Base-by-base conservation (phyloP, 345 rosid genomes). In the Aegle marmelos region DNA sequence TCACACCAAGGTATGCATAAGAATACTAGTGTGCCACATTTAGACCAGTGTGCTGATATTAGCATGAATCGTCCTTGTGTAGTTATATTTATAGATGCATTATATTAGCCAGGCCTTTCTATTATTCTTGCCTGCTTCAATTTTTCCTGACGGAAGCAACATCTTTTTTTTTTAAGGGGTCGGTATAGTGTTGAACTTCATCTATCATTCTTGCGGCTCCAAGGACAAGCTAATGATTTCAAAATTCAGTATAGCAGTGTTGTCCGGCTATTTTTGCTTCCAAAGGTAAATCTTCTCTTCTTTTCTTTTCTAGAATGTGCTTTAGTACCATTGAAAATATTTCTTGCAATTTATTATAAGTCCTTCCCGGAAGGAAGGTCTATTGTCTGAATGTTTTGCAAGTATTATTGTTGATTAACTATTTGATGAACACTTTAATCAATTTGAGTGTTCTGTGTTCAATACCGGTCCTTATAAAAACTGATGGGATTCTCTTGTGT, bases 221-320 rank as follows among this genome's bases (percentile, higher is more conserved):
- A 88, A 89, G 99, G 98, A 73, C 98, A 92, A 88, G 99, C 98
- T 74, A 96, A 96, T 82, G 99, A 96, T 87, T 96, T 96, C 86
- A 94, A 96, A 87, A 94, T 96, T 81, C 99, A 96, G 85, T 94
- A 94, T 81, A 94, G 98, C 86, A 96, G 98, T 73, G 98, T 94
- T 81, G 97, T 96, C 81, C 97, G 99, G 53, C 80, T 96, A 74
- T 96, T 96, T 87, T 87, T 96, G 82, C 99, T 96, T 67, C 99
- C 99, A 16, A 96, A 92, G 98, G 98, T 94, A 62, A 63, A 59
- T 66, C 34, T 69, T 72, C 39, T 67, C 57, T 50, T 36, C 28
- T 1, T 39, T 6, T 78, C 13, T 62, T 8, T 27, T 24, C 34
- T 54, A 22, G 70, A 70, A 36, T 67, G 17, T n/a, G 14, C 39